Evolutionary conservation across 73 alveolate species (phyloP).

Genomic region (Paramecium octaurelia): DNA sequence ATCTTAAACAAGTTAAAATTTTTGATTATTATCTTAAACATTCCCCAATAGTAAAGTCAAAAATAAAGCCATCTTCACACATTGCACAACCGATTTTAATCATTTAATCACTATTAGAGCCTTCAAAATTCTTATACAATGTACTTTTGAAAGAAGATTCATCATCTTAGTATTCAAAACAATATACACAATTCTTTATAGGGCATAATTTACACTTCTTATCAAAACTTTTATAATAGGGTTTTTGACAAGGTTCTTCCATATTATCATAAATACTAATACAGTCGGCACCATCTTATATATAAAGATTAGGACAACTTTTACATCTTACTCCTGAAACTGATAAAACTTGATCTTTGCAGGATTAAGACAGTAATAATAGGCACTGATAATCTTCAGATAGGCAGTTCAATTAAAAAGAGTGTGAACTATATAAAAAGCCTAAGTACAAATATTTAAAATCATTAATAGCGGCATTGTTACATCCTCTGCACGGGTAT

Average conservation of each 20-base stretch:
- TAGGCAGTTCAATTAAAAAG: background rate
- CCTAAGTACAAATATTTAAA: background rate
- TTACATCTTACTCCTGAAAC: background rate
- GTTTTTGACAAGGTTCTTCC: background rate
- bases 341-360: background rate
- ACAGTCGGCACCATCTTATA: background rate
- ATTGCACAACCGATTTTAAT: background rate
- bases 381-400: background rate
- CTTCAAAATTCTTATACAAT: background rate
- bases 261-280: background rate
- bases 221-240: background rate
- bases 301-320: background rate
- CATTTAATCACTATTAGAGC: background rate
- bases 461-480: background rate
- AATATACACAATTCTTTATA: background rate
- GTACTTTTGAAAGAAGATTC: background rate
- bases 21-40: background rate
- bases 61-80: background rate
- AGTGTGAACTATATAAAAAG: too few relatives aligned
- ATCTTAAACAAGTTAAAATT: background rate
- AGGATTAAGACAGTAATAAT: accelerated
- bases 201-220: background rate
- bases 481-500: background rate
- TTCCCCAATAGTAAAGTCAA: background rate
- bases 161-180: background rate